A percentile compares a stretch with the other conserved stretches of the same genome.
Conservation (phyloP, 2,329 filamentous ascomycete species). For the Lecanicillium sp. region DNA sequence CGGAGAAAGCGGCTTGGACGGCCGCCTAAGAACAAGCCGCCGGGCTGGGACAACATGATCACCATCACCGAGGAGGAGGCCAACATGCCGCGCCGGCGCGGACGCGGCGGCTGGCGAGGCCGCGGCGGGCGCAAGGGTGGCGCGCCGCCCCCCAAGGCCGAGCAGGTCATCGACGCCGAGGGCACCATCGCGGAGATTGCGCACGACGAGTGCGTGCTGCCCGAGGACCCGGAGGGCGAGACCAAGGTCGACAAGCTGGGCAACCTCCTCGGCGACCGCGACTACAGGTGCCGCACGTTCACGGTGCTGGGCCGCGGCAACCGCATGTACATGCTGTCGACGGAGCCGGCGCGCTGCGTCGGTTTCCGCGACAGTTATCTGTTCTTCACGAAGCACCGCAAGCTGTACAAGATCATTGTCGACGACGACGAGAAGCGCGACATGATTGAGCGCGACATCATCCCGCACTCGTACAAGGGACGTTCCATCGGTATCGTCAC, state of each 20-base stretch:
- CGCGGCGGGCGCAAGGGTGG: slow-evolving; percentile 62
- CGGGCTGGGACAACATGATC: slow-evolving; percentile 66
- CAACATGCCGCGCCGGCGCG: slow-evolving; percentile 56
- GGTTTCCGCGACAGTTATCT: slow-evolving; percentile 97
- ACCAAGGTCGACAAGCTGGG: slow-evolving; percentile 89
- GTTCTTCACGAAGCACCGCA: slow-evolving; percentile 96
- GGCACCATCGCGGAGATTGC: slow-evolving; percentile 87
- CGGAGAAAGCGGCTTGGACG: slow-evolving; percentile 76
- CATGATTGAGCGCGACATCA: slow-evolving; percentile 90
- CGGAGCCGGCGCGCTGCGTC: slow-evolving; percentile 91
- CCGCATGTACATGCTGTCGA: slow-evolving; percentile 95
- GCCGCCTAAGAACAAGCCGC: slow-evolving; percentile 76
- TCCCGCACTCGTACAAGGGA: slow-evolving; percentile 97
- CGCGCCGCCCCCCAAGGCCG: slow-evolving; percentile 66
- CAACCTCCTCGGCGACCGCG: slow-evolving; percentile 72
- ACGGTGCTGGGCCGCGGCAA: slow-evolving; percentile 79
- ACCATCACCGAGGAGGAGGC: slow-evolving; percentile 48
- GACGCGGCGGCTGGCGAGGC: slow-evolving; percentile 65
- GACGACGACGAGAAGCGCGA: slow-evolving; percentile 96
- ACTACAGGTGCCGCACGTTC: slow-evolving; percentile 94
- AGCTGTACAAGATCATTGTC: slow-evolving; percentile 96
- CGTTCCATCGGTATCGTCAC: slow-evolving; percentile 96
- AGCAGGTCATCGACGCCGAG: slow-evolving; percentile 87
- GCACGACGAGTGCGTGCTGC: slow-evolving; percentile 85
- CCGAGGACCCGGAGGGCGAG: slow-evolving; percentile 83